Evolutionary conservation across 1,284 basidiomycete species (phyloP).

Genomic region (Pisolithus thermaeus): DNA sequence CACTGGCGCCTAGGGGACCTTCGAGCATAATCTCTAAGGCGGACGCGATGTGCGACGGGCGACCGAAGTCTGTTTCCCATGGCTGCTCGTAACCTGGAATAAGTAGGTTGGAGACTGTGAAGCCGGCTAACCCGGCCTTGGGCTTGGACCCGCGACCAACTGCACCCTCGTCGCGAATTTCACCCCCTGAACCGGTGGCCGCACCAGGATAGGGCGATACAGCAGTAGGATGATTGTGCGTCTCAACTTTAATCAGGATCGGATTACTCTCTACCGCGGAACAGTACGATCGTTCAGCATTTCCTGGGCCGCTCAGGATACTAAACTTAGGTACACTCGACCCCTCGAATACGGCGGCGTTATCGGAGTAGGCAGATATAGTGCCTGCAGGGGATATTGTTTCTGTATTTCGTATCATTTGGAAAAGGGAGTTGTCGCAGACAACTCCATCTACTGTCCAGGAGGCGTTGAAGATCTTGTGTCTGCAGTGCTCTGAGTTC

Average conservation of each 20-base stretch:
- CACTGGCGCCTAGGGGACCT: constrained; percentile 89
- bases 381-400: constrained; percentile 71
- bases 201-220: constrained; percentile 98
- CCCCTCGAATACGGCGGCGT: constrained; percentile 92
- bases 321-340: constrained; percentile 77
- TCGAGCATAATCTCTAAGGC: constrained; percentile 97
- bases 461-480: constrained; percentile 99
- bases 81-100: constrained; percentile 85
- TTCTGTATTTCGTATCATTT: constrained; percentile 98
- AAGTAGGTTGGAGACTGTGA: constrained; percentile 91
- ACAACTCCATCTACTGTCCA: constrained; percentile 82
- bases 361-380: constrained; percentile 97
- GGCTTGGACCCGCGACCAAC: constrained; percentile 94
- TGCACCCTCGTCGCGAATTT: constrained; percentile 97
- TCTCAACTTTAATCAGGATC: constrained; percentile 97
- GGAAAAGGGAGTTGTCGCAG: constrained; percentile 82
- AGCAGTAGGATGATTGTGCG: constrained; percentile 98
- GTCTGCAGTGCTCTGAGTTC: constrained; percentile 98
- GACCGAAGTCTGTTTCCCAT: constrained; percentile 91
- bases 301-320: constrained; percentile 37
- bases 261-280: constrained; percentile 69
- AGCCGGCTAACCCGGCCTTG: constrained; percentile 93
- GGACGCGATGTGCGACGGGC: constrained; percentile 87
- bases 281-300: constrained; percentile 42
- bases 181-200: constrained; percentile 95